These are phyloP conservation scores for Salinomyces thailandicus DNA, from an alignment of 2,329 filamentous ascomycete genomes.

Conservation along the genomic window DNA sequence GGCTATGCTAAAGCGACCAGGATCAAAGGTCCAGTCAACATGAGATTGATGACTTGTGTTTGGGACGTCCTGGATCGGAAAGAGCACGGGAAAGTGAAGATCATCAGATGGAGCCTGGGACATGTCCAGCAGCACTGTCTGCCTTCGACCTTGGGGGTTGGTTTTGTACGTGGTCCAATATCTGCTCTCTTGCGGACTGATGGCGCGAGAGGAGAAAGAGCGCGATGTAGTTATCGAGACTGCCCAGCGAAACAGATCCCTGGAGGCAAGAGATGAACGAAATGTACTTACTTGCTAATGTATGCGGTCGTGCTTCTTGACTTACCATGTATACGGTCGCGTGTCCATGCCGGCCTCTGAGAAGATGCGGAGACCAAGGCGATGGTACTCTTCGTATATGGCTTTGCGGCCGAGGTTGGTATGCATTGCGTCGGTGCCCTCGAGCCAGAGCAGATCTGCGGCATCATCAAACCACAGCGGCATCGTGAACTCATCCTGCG, in stretches of 20 bases:
- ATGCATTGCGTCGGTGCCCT: constrained; percentile 26
- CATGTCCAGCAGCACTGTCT: constrained; percentile 27
- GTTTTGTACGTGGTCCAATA: constrained; percentile 28
- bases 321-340: constrained; percentile 34
- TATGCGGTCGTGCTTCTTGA: constrained; percentile 7
- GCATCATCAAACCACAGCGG: constrained; percentile 26
- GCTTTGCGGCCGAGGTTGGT: constrained; percentile 22
- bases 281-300: constrained; percentile 16
- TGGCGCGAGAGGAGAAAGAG: constrained; percentile 36
- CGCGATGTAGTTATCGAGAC: constrained; percentile 43
- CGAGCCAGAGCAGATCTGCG: constrained; percentile 24
- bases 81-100: constrained; percentile 35
- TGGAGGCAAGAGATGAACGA: constrained; percentile 18
- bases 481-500: constrained; percentile 22
- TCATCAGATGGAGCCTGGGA: constrained; percentile 23
- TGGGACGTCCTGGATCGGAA: constrained; percentile 40
- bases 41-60: constrained; percentile 39
- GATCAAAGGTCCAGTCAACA: constrained; percentile 38
- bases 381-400: constrained; percentile 29
- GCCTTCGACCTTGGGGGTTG: constrained; percentile 16
- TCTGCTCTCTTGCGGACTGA: constrained; percentile 25
- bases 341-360: constrained; percentile 20
- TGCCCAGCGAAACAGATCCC: constrained; percentile 41
- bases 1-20: constrained; percentile 30
- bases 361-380: constrained; percentile 24